A percentile compares a stretch with the other conserved stretches of the same genome.
Evolutionary conservation across 352 stramenopile species (phyloP).

Genomic region (Globisporangium cederbergense): DNA sequence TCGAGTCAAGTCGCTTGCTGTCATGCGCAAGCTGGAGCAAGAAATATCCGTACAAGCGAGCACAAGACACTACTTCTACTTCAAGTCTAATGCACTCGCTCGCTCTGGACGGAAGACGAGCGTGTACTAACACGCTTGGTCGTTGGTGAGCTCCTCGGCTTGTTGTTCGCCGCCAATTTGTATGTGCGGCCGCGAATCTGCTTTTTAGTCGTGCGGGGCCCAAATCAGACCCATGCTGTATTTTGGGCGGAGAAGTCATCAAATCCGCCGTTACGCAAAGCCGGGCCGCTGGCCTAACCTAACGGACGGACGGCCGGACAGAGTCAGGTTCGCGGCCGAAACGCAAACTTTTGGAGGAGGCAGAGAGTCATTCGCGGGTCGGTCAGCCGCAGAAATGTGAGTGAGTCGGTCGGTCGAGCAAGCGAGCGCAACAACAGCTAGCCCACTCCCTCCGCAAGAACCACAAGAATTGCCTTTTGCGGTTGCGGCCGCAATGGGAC

Average conservation of each 20-base stretch:
- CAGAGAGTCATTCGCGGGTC: neutral
- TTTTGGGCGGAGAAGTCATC: slow-evolving; percentile 15
- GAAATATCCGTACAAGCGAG: neutral
- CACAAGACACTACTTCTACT: neutral
- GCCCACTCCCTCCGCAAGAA: too few species aligned
- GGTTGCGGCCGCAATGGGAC: neutral
- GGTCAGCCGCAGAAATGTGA: neutral
- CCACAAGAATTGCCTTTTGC: neutral
- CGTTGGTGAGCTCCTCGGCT: too few species aligned
- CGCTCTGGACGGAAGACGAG: too few species aligned
- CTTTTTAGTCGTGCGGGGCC: neutral
- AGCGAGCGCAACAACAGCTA: neutral
- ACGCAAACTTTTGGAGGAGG: neutral
- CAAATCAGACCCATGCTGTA: slow-evolving; percentile 16
- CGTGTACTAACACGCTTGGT: too few species aligned
- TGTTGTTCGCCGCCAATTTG: too few species aligned
- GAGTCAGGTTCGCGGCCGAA: neutral
- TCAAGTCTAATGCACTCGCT: too few species aligned
- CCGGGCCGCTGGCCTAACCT: neutral
- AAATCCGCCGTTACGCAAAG: slow-evolving; percentile 1
- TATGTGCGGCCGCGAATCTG: too few species aligned
- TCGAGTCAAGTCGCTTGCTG: neutral
- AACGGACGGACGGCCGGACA: neutral
- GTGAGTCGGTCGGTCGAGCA: neutral
- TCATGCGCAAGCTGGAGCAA: neutral